Percentiles rank a stretch among this genome's conserved stretches.
phyloP scores from a whole-genome alignment of 805 yeast species.

The Nakazawaea siamensis region DNA sequence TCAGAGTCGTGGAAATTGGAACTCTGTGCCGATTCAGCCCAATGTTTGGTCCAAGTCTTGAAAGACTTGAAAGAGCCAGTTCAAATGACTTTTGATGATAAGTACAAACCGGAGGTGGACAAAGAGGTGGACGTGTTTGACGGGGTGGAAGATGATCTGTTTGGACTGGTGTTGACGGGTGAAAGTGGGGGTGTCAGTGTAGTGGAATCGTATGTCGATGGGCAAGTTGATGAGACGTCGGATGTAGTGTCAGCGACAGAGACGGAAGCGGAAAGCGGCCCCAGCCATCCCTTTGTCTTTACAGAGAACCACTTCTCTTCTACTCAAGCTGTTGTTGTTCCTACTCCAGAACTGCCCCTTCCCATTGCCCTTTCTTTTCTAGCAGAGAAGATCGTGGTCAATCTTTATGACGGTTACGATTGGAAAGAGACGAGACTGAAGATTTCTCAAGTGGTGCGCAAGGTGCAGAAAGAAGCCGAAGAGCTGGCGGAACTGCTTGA shows the following conservation, averaged over 20 bases:
- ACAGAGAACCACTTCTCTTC: slow-evolving; percentile 7
- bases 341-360: slow-evolving; percentile 8
- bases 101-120: slow-evolving; percentile 32
- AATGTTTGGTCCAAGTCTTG: slow-evolving; percentile 57
- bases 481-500: slow-evolving; percentile 10
- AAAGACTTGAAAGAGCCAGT: slow-evolving; percentile 70
- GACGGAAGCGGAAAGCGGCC: not conserved
- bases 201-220: not conserved
- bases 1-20: slow-evolving; percentile 42
- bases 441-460: slow-evolving; percentile 55
- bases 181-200: not conserved
- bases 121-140: slow-evolving; percentile 16
- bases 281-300: no score
- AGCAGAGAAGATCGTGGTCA: slow-evolving; percentile 32
- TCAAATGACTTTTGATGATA: slow-evolving; percentile 48
- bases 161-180: not conserved
- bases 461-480: slow-evolving; percentile 44
- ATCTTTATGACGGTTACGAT: slow-evolving; percentile 84
- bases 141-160: slow-evolving; percentile 30
- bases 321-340: not conserved
- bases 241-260: not conserved
- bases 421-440: slow-evolving; percentile 73
- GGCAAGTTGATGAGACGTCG: not conserved
- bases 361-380: slow-evolving; percentile 25
- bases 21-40: slow-evolving; percentile 79